Evolutionary conservation across 2,329 filamentous ascomycete genomes (phyloP).

Genomic region (Paradendryphiella salina): DNA sequence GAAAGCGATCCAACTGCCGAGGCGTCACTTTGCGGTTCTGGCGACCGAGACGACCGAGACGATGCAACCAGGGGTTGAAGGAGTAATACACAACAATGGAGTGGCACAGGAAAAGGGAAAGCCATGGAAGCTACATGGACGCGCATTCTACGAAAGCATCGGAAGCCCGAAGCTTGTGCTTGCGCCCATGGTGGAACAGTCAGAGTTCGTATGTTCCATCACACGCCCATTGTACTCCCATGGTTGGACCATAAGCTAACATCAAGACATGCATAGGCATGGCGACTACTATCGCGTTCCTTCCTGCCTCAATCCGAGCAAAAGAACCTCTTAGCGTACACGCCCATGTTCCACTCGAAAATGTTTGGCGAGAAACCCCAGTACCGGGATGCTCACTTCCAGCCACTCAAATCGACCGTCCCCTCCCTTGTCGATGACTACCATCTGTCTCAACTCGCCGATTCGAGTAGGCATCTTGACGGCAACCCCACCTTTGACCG

Average conservation of each 20-base stretch:
- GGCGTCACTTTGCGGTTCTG: conserved; percentile 23
- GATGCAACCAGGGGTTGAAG: conserved; percentile 5
- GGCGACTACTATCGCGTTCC: conserved; percentile 93
- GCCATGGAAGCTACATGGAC: conserved; percentile 69
- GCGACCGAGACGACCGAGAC: conserved; percentile 18
- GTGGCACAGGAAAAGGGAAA: conserved; percentile 14
- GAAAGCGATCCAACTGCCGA: conserved; percentile 2
- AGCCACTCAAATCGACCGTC: conserved; percentile 58
- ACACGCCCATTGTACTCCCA: neutral
- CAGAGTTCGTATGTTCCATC: conserved; percentile 77
- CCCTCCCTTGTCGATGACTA: conserved; percentile 43
- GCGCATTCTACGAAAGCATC: conserved; percentile 93
- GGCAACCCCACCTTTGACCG: conserved; percentile 83
- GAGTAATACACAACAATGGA: conserved; percentile 13
- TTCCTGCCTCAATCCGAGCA: conserved; percentile 69
- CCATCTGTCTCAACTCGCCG: conserved; percentile 38
- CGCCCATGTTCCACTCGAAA: conserved; percentile 94
- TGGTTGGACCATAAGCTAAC: conserved; percentile 10
- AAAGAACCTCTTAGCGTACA: conserved; percentile 76
- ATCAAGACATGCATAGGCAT: conserved; percentile 65
- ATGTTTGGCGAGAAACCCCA: conserved; percentile 76
- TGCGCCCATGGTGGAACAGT: conserved; percentile 98
- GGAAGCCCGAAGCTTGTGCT: conserved; percentile 88
- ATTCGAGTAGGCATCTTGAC: conserved; percentile 62
- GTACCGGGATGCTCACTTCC: conserved; percentile 81